A percentile compares a stretch with the other conserved stretches of the same genome.
phyloP scores from a whole-genome alignment of 2,329 filamentous ascomycete species.

The Fusarium xylarioides region DNA sequence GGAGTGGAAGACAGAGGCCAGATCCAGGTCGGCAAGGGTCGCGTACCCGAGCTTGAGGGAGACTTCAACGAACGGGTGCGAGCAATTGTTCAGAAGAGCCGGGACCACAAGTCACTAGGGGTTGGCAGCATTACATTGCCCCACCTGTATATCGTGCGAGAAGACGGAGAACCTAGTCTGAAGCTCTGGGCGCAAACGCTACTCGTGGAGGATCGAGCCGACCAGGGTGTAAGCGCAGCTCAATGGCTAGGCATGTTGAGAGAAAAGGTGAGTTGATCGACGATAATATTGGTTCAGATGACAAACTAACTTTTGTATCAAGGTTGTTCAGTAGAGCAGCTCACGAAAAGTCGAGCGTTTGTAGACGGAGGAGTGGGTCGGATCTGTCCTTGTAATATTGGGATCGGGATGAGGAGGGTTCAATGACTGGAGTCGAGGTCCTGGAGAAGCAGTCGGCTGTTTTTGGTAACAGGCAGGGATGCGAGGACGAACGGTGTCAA shows the following conservation, averaged over 20 bases:
- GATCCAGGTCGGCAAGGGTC: conserved; percentile 90
- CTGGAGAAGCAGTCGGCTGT: conserved; percentile 26
- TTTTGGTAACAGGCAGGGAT: conserved; percentile 31
- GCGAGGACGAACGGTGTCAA: conserved; percentile 35
- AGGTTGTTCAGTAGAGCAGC: conserved; percentile 49
- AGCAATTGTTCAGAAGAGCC: conserved; percentile 89
- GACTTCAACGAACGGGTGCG: conserved; percentile 97
- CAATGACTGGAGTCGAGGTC: conserved; percentile 39
- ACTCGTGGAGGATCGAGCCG: conserved; percentile 92
- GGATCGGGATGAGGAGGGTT: conserved; percentile 30
- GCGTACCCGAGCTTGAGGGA: conserved; percentile 86
- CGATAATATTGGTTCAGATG: not conserved
- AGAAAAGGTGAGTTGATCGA: conserved; percentile 78
- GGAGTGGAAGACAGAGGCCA: conserved; percentile 83
- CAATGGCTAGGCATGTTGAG: conserved; percentile 93
- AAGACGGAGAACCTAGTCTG: conserved; percentile 94
- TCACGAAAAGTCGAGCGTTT: conserved; percentile 19
- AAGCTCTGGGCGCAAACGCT: conserved; percentile 97
- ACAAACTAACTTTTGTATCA: conserved; percentile 21
- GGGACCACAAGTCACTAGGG: conserved; percentile 84
- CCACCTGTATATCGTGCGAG: conserved; percentile 90
- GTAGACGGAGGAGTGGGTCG: conserved; percentile 29
- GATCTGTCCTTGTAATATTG: conserved; percentile 38
- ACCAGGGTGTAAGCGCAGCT: conserved; percentile 90
- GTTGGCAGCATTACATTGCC: conserved; percentile 94